Evolutionary conservation across 164 flowering plant species (phyloP).

Genomic region (Macadamia tetraphylla): DNA sequence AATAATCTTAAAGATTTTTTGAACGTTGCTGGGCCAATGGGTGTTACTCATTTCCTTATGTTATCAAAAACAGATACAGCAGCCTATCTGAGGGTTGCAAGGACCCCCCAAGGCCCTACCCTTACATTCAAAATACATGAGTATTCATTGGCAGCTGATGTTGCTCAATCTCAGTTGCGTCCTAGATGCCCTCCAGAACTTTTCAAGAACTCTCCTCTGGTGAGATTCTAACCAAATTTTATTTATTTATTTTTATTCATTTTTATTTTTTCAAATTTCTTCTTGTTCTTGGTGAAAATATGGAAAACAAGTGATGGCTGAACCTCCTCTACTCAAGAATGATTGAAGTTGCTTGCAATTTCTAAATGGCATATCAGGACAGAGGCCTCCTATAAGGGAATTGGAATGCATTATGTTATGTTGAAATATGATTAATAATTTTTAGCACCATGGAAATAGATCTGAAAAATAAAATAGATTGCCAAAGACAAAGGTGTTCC

Average conservation of each 20-base stretch:
- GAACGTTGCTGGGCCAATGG: slow-evolving; percentile 97
- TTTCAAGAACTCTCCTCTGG: slow-evolving; percentile 81
- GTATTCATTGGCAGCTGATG: slow-evolving; percentile 75
- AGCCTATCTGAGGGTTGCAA: slow-evolving; percentile 79
- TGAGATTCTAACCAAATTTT: slow-evolving; percentile 18
- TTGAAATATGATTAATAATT: too few relatives aligned
- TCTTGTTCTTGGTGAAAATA: background rate
- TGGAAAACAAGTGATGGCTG: background rate
- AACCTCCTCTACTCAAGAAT: background rate
- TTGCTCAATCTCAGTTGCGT: slow-evolving; percentile 74
- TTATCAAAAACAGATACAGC: slow-evolving; percentile 70
- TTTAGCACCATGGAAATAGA: too few relatives aligned
- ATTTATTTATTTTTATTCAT: background rate
- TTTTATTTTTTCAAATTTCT: background rate
- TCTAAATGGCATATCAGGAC: background rate
- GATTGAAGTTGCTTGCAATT: background rate
- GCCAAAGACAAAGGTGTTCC: too few relatives aligned
- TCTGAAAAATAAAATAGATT: too few relatives aligned
- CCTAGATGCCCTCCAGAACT: slow-evolving; percentile 89
- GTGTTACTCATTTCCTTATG: slow-evolving; percentile 90
- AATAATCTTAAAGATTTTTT: slow-evolving; percentile 79
- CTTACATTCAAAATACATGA: slow-evolving; percentile 79
- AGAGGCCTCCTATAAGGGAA: background rate
- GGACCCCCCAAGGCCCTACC: slow-evolving; percentile 94
- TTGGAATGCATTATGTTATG: too few relatives aligned